Conservation (phyloP, 257 asterid species). For the Solanum sejunctum region DNA sequence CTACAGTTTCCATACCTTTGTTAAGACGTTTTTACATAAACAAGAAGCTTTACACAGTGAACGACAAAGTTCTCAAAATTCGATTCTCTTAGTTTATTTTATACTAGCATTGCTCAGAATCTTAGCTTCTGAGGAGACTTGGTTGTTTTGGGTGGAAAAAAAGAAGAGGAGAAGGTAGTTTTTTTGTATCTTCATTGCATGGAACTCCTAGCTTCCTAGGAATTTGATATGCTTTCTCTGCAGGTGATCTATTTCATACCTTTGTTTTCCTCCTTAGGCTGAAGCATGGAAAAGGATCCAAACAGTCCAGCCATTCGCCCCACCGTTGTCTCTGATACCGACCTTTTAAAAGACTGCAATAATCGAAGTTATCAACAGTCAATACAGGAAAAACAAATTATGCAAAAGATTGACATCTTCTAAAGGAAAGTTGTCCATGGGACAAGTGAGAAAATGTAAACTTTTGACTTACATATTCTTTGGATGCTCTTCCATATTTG, state of each 20-base stretch:
- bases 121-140: not conserved
- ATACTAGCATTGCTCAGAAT: not conserved
- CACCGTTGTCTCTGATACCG: constrained; percentile 64
- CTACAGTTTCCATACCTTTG: not conserved
- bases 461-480: constrained; percentile 43
- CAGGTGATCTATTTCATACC: constrained; percentile 22
- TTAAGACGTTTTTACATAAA: not conserved
- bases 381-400: not conserved
- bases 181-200: not conserved
- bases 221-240: not conserved
- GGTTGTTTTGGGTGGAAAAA: not conserved
- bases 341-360: constrained; percentile 55
- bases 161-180: not conserved
- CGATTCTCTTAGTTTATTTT: not conserved
- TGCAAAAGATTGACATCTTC: not conserved
- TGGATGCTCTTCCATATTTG: constrained; percentile 52
- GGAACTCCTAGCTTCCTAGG: not conserved
- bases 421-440: not conserved
- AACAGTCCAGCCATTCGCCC: constrained; percentile 45
- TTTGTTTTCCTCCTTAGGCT: constrained; percentile 40
- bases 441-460: not conserved
- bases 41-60: not conserved
- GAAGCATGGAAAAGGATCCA: constrained; percentile 52
- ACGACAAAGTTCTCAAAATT: not conserved
- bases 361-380: constrained; percentile 5